Evolutionary conservation across 2,329 filamentous ascomycete species (phyloP).

Genomic region (Pseudogymnoascus sp.): DNA sequence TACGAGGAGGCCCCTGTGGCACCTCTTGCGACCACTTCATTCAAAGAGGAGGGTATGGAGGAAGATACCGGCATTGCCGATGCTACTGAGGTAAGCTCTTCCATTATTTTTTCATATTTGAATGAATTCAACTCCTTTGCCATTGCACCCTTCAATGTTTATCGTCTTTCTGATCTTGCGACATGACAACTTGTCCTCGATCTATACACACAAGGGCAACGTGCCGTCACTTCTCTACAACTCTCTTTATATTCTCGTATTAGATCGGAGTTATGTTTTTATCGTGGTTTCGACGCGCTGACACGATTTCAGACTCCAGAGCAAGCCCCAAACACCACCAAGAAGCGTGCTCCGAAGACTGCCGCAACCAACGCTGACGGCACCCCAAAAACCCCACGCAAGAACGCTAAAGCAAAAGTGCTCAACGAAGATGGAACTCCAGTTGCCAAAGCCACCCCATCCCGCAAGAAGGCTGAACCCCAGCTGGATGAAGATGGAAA

Average conservation of each 20-base stretch:
- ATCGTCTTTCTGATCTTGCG: not conserved
- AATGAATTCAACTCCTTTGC: not conserved
- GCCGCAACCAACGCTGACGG: not conserved
- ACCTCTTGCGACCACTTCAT: too few relatives aligned
- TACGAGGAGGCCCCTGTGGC: not conserved
- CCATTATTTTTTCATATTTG: not conserved
- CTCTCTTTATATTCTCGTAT: not conserved
- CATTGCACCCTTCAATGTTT: not conserved
- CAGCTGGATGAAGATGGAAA: not conserved
- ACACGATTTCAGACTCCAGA: not conserved
- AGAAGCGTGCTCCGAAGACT: not conserved
- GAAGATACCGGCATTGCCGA: not conserved
- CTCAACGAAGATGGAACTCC: conserved; percentile 1
- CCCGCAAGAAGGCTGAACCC: not conserved
- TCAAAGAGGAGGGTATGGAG: not conserved
- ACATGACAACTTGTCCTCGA: not conserved
- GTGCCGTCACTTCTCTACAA: not conserved
- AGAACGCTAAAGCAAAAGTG: not conserved
- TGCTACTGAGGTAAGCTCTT: not conserved
- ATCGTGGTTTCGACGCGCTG: not conserved
- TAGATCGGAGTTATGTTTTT: not conserved
- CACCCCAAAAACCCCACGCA: not conserved
- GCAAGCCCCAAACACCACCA: not conserved
- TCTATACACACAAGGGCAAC: not conserved
- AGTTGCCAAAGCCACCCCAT: not conserved